A percentile compares a stretch with the other conserved stretches of the same genome.
Conservation (phyloP, 495 filamentous ascomycete species). For the Aspergillus diversus region DNA sequence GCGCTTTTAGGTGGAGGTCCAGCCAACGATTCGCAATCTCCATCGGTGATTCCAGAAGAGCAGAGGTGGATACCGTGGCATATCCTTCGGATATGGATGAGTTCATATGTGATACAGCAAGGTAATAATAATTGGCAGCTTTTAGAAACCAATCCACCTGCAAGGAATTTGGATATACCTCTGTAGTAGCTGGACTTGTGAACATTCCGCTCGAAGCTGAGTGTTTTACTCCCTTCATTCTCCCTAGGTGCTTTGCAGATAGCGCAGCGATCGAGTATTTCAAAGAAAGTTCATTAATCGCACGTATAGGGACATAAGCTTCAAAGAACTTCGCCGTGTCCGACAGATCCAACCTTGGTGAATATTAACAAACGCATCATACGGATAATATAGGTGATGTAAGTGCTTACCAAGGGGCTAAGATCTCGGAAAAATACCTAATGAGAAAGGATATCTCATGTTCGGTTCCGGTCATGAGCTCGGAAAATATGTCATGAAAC, state of each 20-base stretch:
- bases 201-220: constrained; percentile 30
- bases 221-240: constrained; percentile 39
- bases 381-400: background rate
- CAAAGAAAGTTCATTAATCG: constrained; percentile 37
- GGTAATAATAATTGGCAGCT: constrained; percentile 47
- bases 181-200: constrained; percentile 40
- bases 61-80: constrained; percentile 37
- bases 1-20: constrained; percentile 16
- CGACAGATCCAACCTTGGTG: constrained; percentile 43
- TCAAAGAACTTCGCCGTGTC: constrained; percentile 45
- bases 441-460: constrained; percentile 46
- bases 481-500: constrained; percentile 46
- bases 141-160: constrained; percentile 49
- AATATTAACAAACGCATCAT: constrained; percentile 13
- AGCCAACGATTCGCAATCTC: constrained; percentile 37
- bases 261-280: constrained; percentile 43
- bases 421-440: constrained; percentile 40
- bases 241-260: constrained; percentile 46
- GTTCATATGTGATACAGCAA: constrained; percentile 38
- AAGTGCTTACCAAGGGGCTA: constrained; percentile 41
- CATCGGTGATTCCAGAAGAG: constrained; percentile 41
- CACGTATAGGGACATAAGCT: constrained; percentile 42
- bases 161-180: constrained; percentile 42
- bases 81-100: constrained; percentile 37
- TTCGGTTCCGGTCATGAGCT: constrained; percentile 45